Base-by-base conservation (phyloP, 805 yeast genomes). In the Yarrowia bubula region DNA sequence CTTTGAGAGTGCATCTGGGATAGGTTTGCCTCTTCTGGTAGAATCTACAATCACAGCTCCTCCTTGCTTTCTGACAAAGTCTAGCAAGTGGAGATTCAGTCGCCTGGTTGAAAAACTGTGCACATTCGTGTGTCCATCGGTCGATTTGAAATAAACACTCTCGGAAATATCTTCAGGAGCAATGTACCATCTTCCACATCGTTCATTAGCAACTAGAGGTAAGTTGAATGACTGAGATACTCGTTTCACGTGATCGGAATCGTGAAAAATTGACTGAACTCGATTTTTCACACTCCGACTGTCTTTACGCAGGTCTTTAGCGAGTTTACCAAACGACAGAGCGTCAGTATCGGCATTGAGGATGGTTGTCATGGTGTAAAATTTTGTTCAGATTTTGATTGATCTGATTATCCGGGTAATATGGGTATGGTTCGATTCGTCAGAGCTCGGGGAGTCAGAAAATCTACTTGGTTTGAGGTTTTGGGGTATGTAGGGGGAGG, bases 121-220 rank as follows among this genome's bases (percentile, higher is more conserved):
- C 68, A 89, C 86, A 64, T 83, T 82, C 0, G 84, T 85, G 71
- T 92, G 98, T 0, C 98, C 98, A 75, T 92, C 97, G 0, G 97
- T 92, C 31, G 96, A 88, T 71, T 92, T 92, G 77, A 92, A 92
- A 71, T 92, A 91, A 15, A 86, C 83, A 0, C 87, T 79, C 4
- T 81, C 84, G 0, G 64, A 48, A 28, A 75, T 77, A 0, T 69
- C 51, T 0, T 67, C 65, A 0, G 88, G 85, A 0, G 82, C 78
- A 3, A 87, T 83, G 70, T 92, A 92, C 97, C 97, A 92, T 13
- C 84, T 71, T 0, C 97, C 97, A 74, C 97, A 91, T 61, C 97
- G 76, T 73, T 89, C 93, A 73, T 92, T 92, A 5, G 96, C 88
- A 1, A 77, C 73, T 3, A 77, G 65, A 11, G 75, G 80, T 11